These are phyloP conservation scores for Goniomonas avonlea DNA, from an alignment of 78 protist species.

Conservation along the genomic window DNA sequence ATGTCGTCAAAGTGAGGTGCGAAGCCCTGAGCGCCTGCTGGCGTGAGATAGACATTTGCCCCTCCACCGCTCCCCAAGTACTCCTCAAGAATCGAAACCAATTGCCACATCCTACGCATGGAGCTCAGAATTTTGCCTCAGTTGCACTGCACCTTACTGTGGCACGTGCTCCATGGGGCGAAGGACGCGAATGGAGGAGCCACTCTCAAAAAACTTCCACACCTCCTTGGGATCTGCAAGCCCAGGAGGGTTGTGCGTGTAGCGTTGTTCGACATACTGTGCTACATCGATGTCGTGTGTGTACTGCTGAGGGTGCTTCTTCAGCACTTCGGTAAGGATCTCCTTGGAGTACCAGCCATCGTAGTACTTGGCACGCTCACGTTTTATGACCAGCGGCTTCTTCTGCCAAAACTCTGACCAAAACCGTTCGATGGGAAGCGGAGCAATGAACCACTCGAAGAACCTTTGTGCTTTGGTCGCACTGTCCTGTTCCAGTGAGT, in stretches of 20 bases:
- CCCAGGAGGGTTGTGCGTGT: slow-evolving; percentile 56
- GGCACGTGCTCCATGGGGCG: slow-evolving; percentile 47
- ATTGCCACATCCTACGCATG: slow-evolving; percentile 46
- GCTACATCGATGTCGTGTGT: slow-evolving; percentile 51
- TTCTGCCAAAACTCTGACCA: neutral
- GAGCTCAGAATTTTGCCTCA: too few species aligned
- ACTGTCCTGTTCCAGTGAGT: too few species aligned
- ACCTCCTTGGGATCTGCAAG: neutral
- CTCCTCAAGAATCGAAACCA: slow-evolving; percentile 50
- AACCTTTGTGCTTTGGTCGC: too few species aligned
- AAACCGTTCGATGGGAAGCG: neutral
- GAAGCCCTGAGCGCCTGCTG: slow-evolving; percentile 75
- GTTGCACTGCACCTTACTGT: too few species aligned
- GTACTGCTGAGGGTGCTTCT: slow-evolving; percentile 25
- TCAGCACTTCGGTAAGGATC: slow-evolving; percentile 41
- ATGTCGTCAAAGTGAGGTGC: slow-evolving; percentile 91
- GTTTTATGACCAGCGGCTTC: neutral
- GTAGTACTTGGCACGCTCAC: neutral
- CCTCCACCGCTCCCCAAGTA: slow-evolving; percentile 55
- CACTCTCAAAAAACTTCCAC: slow-evolving; percentile 13
- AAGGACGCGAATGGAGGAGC: slow-evolving; percentile 57
- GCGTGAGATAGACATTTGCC: slow-evolving; percentile 79
- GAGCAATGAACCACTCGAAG: slow-evolving; percentile 7
- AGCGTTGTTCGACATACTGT: slow-evolving; percentile 39
- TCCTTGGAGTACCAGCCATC: slow-evolving; percentile 41